A percentile compares a stretch with the other conserved stretches of the same genome.
These are phyloP conservation scores for Aspergillus diversus DNA, from an alignment of 495 filamentous ascomycete species.

Conservation along the genomic window DNA sequence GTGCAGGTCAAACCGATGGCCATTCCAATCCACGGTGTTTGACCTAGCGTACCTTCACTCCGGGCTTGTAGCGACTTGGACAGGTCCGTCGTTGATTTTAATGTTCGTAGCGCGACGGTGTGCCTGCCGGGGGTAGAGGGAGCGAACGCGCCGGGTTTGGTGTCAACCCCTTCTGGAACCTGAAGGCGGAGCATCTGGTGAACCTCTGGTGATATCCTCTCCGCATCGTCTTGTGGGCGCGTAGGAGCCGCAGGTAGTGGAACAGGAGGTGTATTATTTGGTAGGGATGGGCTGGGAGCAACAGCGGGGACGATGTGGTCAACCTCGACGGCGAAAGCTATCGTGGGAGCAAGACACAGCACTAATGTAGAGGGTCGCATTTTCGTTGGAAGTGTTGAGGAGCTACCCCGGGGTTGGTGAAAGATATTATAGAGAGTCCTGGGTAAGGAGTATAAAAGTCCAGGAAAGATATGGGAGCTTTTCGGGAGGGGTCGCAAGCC, in stretches of 20 bases:
- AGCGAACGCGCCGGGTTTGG: slow-evolving; percentile 21
- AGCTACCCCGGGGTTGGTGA: not conserved
- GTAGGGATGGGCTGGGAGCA: slow-evolving; percentile 28
- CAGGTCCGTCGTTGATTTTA: slow-evolving; percentile 23
- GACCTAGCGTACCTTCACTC: slow-evolving; percentile 50
- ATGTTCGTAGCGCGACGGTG: slow-evolving; percentile 26
- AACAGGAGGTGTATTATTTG: slow-evolving; percentile 32
- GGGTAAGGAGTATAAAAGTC: not conserved
- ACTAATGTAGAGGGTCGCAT: slow-evolving; percentile 41
- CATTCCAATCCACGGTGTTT: slow-evolving; percentile 55
- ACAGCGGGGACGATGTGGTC: slow-evolving; percentile 27
- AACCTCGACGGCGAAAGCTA: slow-evolving; percentile 33
- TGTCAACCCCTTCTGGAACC: slow-evolving; percentile 1
- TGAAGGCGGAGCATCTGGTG: slow-evolving; percentile 20
- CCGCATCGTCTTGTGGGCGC: slow-evolving; percentile 15
- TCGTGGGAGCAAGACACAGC: slow-evolving; percentile 37
- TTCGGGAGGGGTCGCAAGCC: not conserved
- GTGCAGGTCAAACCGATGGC: slow-evolving; percentile 51
- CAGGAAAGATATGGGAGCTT: not conserved
- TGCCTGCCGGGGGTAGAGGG: slow-evolving; percentile 13
- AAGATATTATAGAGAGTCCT: not conserved
- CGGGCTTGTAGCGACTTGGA: slow-evolving; percentile 38
- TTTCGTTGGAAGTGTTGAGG: slow-evolving; percentile 16
- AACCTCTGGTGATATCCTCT: slow-evolving; percentile 14
- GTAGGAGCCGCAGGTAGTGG: slow-evolving; percentile 32